These are phyloP conservation scores for Phyllosticta ampelicida DNA, from an alignment of 2,329 filamentous ascomycete species.

Conservation along the genomic window DNA sequence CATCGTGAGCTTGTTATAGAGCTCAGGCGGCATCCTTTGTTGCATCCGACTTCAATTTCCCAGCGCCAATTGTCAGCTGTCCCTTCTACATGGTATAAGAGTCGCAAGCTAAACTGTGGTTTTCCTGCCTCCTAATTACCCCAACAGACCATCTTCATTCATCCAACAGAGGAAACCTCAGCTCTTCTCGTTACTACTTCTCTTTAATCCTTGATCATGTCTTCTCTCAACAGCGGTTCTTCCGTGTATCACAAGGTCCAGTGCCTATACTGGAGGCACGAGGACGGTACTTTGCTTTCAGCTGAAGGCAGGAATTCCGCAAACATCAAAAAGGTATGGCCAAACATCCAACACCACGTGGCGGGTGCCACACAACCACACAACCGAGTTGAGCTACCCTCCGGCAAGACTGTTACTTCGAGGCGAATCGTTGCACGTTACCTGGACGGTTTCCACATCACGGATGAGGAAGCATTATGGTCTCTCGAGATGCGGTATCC, in stretches of 20 bases:
- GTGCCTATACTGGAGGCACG: slow-evolving; percentile 20
- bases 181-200: background rate
- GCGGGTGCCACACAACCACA: background rate
- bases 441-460: background rate
- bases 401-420: background rate
- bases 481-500: background rate
- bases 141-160: background rate
- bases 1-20: background rate
- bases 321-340: background rate
- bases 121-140: background rate
- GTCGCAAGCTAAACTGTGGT: background rate
- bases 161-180: background rate
- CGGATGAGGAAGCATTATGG: background rate
- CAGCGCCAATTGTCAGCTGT: background rate
- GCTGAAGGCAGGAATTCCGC: slow-evolving; percentile 14
- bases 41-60: background rate
- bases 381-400: background rate
- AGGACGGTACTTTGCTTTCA: slow-evolving; percentile 17
- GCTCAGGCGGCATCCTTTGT: background rate
- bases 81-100: background rate
- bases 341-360: background rate
- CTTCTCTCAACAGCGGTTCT: slow-evolving; percentile 21
- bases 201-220: slow-evolving; percentile 14
- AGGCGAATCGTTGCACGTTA: background rate
- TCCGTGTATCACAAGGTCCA: slow-evolving; percentile 21